Base-by-base conservation (phyloP, 257 asterid genomes). In the Prunella vulgaris region DNA sequence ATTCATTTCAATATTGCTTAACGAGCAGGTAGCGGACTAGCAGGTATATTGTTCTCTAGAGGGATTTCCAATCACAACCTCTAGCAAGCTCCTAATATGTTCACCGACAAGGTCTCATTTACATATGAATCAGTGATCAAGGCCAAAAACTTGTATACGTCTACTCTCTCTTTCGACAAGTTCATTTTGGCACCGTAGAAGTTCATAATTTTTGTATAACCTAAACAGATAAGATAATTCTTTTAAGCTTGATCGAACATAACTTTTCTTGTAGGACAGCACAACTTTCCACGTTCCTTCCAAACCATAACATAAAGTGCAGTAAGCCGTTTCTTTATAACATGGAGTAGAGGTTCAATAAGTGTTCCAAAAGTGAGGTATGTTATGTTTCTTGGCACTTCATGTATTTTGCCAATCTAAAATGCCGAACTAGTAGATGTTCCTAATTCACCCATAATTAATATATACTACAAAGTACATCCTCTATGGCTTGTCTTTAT, bases 1-100 rank as follows among this genome's bases (percentile, higher is more conserved):
- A 69, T 17, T 18, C 42, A 69, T 38, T 69, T 58, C 44, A 57
- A 54, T 30, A 24, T 25, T n/a, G 74, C 58, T 40, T 40, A 10
- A 2, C 12, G 14, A 68, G 40, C 27, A 35, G 63, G 54, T 33
- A 24, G 54, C 54, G 6, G n/a, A n/a, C n/a, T n/a, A n/a, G n/a
- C n/a, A n/a, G 5, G 3, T 32, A 5, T 32, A 32, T 32, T 32
- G 52, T 44, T 44, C 20, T 7, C 52, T 44, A 44, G 2, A 13
- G 20, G 8, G 17, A 6, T 42, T 42, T 42, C 13, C 15, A 42
- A 42, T 42, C 51, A 12, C 51, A 42, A 42, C 51, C 6, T 42
- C 51, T 44, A n/a, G 52, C 2, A 44, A 44, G 52, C 52, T 44
- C 21, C 52, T 44, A 44, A 42, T 44, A 44, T 44, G 52, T 13